Base-by-base conservation (phyloP, 129 eudicot genomes). In the Silybum marianum region DNA sequence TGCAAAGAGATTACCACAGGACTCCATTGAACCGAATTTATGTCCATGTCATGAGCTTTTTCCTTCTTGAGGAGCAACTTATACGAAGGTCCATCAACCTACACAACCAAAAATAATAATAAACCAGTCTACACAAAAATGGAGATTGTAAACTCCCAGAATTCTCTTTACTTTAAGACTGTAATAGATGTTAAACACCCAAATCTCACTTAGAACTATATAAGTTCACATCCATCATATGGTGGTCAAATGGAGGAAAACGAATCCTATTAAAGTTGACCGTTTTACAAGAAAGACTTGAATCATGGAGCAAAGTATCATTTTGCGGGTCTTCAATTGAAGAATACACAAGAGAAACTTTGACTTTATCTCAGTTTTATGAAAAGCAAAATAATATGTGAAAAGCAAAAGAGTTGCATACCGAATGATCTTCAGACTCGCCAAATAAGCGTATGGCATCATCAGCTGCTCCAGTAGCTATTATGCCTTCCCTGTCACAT, bases 401-500 rank as follows among this genome's bases (percentile, higher is more conserved):
- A 46, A 12, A 44, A 78, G 21, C 22, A 77, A 62, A 16, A 38
- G 71, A 22, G 24, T 70, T 38, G 28, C 81, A 18, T 90, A 95
- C 98, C 90, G 71, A 70, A 72, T 86, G 88, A 71, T 90, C 92
- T 54, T 89, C 74, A 44, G 85, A 88, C 88, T 95, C 93, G 18
- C 78, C 91, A 86, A 96, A 96, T 63, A 96, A 80, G 71, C 99
- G 88, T 74, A 96, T 86, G 44, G 97, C 95, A 90, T 96, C 95
- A 85, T 96, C 99, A 51, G 99, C 99, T 80, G 99, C 99, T 78
- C 99, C 99, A 78, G 80, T 93, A 77, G 97, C 91, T 81, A 95
- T 92, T 84, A 95, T 85, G 12, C 97, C 98, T n/a, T 92, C 93
- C 89, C 97, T 94, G 86, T 62, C 63, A 88, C 25, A 24, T 72